Evolutionary conservation across 2,329 filamentous ascomycete species (phyloP).

Genomic region (Nemania bipapillata): DNA sequence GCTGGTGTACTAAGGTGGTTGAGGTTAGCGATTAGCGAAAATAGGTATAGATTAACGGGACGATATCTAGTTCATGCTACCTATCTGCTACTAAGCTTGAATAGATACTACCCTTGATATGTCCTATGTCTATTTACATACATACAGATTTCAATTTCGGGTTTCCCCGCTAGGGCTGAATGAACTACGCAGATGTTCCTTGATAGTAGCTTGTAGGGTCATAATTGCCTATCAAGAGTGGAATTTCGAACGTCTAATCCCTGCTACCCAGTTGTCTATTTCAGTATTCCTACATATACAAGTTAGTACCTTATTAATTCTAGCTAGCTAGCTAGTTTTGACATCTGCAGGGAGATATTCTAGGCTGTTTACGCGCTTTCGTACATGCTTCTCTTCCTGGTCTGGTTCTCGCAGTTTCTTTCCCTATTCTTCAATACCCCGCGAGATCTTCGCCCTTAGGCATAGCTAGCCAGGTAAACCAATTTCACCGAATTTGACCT

Average conservation of each 20-base stretch:
- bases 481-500: not conserved
- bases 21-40: constrained; percentile 1
- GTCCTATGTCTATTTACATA: no score
- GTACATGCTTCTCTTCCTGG: not conserved
- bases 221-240: not conserved
- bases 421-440: not conserved
- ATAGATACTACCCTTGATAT: not conserved
- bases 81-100: not conserved
- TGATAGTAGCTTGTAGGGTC: not conserved
- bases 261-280: not conserved
- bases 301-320: no score
- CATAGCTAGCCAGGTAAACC: not conserved
- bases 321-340: not conserved
- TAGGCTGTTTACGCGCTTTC: not conserved
- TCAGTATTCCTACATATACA: not conserved
- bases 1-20: constrained; percentile 7
- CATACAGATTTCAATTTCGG: not conserved
- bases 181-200: not conserved
- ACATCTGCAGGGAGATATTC: not conserved
- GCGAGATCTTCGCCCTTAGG: not conserved
- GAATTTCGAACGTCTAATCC: not conserved
- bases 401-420: not conserved
- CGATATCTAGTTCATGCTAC: not conserved
- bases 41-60: not conserved
- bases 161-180: not conserved